Evolutionary conservation across 495 filamentous ascomycete genomes (phyloP).

Genomic region (Podospora pseudoanserina): DNA sequence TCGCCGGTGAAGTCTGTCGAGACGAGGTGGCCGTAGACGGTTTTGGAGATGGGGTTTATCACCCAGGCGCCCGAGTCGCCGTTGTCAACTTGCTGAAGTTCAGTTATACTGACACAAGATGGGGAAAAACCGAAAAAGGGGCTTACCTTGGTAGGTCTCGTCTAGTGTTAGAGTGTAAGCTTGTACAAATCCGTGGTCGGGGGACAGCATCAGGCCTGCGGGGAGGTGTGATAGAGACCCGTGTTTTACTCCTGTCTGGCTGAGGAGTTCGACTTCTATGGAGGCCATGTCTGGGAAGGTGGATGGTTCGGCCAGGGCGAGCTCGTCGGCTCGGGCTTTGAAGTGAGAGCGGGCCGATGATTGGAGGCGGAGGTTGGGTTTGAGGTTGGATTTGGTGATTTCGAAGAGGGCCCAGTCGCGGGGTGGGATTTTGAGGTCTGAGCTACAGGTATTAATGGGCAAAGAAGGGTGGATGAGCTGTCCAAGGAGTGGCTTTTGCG

Average conservation of each 20-base stretch:
- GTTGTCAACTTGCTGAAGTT: constrained; percentile 11
- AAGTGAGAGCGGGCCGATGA: too few relatives aligned
- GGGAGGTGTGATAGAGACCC: constrained; percentile 18
- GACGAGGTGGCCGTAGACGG: constrained; percentile 28
- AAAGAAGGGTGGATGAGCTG: neutral
- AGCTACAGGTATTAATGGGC: neutral
- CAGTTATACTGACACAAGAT: neutral
- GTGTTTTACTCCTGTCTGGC: neutral
- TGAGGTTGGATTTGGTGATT: constrained; percentile 12
- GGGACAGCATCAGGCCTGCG: constrained; percentile 15
- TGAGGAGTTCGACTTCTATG: constrained; percentile 15
- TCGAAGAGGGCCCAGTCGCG: constrained; percentile 21
- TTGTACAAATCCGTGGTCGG: constrained; percentile 11
- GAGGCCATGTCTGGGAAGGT: constrained; percentile 11
- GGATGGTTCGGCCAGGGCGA: constrained; percentile 8
- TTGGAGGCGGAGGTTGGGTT: constrained; percentile 16
- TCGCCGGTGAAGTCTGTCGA: constrained; percentile 28
- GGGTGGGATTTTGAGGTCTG: neutral
- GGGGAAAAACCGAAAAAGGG: neutral
- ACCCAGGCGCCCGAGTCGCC: constrained; percentile 35
- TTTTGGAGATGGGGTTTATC: constrained; percentile 19
- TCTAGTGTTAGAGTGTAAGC: constrained; percentile 17
- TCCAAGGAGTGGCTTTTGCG: too few relatives aligned
- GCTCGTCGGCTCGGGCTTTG: neutral
- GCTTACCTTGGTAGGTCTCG: constrained; percentile 6